Evolutionary conservation across 2,329 filamentous ascomycete genomes (phyloP), one percentile per base, ranked within the genome.

Genomic region (Ophiostoma australiae): DNA sequence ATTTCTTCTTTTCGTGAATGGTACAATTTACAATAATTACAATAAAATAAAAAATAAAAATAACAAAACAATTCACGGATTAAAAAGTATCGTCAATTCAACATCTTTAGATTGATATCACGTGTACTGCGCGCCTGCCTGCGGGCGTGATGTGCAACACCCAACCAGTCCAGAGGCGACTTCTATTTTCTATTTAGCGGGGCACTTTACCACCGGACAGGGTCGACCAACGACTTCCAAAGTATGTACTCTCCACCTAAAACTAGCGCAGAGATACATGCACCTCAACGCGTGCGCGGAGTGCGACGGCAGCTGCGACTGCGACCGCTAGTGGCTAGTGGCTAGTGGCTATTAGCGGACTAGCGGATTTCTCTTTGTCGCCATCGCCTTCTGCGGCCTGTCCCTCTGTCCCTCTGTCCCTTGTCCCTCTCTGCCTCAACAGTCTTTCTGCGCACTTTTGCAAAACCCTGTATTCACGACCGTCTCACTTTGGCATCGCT

Each of bases 71-170:
- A 31, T 31, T 31, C 27, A 31, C 37, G 37, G 8, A 39, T 39
- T 11, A 10, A 11, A 11, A 39, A 39, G 39, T 13, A 41, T 41
- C 39, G 39, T 41, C 11, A 41, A 41, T 13, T 41, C 13, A 1
- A 15, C 2, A 11, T 11, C 13, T 11, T 11, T 3, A 11, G 15
- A 13, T 58, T 58, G 52, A 58, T 23, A 58, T 58, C 52, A 58
- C 52, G 52, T 58, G 52, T n/a, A 58, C 52, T 3, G 11, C 52
- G 52, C 23, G 23, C 52, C 52, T 58, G 52, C 52, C n/a, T 23
- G 10, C 52, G 6, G n/a, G 10, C 8, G 13, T 5, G 52, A 58
- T 55, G 48, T 55, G n/a, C 48, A 10, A n/a, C 41, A 81, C 67
- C 79, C 73, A 73, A n/a, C 44, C 52, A 58, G 58, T 17, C 31